These are phyloP conservation scores for Fraxinus velutina DNA, from an alignment of 305 asterid genomes.

Conservation along the genomic window DNA sequence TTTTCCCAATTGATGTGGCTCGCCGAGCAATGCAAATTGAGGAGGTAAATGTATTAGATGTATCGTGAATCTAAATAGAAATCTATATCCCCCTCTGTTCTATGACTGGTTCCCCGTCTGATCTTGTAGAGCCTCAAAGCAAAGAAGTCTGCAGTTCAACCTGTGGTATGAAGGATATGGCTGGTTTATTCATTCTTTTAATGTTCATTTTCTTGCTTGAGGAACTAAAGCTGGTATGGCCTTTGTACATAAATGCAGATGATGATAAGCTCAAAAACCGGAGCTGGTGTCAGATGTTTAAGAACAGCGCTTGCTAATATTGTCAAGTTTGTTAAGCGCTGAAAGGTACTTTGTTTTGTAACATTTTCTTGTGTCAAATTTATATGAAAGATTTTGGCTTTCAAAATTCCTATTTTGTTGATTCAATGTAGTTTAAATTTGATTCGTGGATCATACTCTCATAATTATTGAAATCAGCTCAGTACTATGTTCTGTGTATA, in stretches of 20 bases:
- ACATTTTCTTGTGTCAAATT: neutral
- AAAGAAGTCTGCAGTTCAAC: slow-evolving; percentile 80
- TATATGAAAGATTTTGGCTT: neutral
- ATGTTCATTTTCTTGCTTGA: slow-evolving; percentile 10
- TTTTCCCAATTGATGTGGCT: slow-evolving; percentile 89
- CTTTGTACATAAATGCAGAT: slow-evolving; percentile 45
- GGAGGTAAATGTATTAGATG: slow-evolving; percentile 52
- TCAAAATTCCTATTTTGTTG: neutral
- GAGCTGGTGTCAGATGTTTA: slow-evolving; percentile 88
- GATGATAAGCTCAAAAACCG: slow-evolving; percentile 94
- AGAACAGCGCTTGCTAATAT: slow-evolving; percentile 78
- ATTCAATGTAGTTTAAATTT: neutral
- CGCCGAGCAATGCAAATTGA: slow-evolving; percentile 96
- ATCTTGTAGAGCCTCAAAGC: slow-evolving; percentile 69
- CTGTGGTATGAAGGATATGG: slow-evolving; percentile 52
- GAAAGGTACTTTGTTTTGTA: slow-evolving; percentile 5
- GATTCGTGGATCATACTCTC: neutral
- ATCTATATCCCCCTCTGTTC: neutral
- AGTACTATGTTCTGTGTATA: neutral
- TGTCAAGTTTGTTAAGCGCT: slow-evolving; percentile 58
- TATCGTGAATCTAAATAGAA: neutral
- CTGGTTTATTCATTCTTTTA: slow-evolving; percentile 9
- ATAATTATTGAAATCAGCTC: neutral
- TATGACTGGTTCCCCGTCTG: slow-evolving; percentile 4
- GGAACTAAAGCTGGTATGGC: slow-evolving; percentile 9